Evolutionary conservation across 2,329 filamentous ascomycete genomes (phyloP).

Genomic region (Fusarium fracticaudum): DNA sequence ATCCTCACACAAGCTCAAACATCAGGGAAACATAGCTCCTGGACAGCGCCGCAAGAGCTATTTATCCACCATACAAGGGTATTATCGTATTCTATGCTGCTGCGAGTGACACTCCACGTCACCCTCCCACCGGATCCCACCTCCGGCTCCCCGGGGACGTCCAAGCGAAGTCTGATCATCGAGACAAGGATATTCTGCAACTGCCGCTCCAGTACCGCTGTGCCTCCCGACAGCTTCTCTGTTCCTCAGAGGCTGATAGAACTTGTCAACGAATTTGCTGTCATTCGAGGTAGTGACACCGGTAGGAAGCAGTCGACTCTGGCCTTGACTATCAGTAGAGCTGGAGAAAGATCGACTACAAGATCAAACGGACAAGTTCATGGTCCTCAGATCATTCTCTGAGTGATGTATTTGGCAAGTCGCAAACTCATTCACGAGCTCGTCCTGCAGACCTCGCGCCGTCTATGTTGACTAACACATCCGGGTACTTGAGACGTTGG

Average conservation of each 20-base stretch:
- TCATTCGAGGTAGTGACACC: background rate
- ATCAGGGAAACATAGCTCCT: background rate
- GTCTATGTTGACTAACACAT: no score
- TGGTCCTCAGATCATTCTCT: background rate
- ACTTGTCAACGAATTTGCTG: background rate
- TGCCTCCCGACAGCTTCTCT: background rate
- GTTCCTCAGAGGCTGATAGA: background rate
- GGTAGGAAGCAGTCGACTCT: background rate
- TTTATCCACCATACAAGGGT: background rate
- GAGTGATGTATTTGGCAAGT: background rate
- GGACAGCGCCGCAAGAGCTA: background rate
- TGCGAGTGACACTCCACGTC: background rate
- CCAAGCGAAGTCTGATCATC: background rate
- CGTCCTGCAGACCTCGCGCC: background rate
- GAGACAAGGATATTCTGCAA: background rate
- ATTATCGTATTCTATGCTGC: background rate
- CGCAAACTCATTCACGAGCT: no score
- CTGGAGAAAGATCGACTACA: no score
- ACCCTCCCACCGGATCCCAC: background rate
- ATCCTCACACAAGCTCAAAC: background rate
- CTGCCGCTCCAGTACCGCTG: background rate
- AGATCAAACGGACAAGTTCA: no score
- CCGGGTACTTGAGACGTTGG: background rate
- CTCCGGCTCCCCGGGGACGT: background rate
- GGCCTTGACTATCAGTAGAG: background rate